phyloP scores from a whole-genome alignment of 257 asterid species.

The Petunia axillaris region DNA sequence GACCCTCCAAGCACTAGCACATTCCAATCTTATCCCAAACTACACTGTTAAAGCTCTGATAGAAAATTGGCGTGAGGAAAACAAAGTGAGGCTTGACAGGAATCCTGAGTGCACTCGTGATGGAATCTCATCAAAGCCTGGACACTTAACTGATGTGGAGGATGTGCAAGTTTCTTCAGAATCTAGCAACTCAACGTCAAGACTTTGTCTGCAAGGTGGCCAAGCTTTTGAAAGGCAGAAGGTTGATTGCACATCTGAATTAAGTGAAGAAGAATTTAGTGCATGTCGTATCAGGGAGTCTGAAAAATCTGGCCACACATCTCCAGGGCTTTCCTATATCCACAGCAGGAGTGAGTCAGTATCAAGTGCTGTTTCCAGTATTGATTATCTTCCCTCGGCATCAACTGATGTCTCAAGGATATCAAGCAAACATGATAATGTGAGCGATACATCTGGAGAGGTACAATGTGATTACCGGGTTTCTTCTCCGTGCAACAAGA shows the following conservation, averaged over 20 bases:
- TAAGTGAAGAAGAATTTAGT: conserved; percentile 40
- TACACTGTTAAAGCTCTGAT: conserved; percentile 78
- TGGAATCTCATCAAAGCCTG: conserved; percentile 31
- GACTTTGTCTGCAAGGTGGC: conserved; percentile 40
- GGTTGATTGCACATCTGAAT: conserved; percentile 31
- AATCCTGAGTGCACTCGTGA: conserved; percentile 31
- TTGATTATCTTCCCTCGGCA: conserved; percentile 56
- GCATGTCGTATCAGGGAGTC: conserved; percentile 37
- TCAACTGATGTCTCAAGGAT: conserved; percentile 57
- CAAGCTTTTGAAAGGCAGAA: conserved; percentile 37
- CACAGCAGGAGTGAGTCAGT: conserved; percentile 94
- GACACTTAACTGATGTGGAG: conserved; percentile 30
- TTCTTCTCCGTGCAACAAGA: conserved; percentile 30
- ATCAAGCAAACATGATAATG: conserved; percentile 47
- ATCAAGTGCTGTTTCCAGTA: conserved; percentile 85
- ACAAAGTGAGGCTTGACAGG: conserved; percentile 44
- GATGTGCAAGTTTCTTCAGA: conserved; percentile 36
- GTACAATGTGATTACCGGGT: conserved; percentile 40
- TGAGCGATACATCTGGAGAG: conserved; percentile 47
- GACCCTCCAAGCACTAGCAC: conserved; percentile 60
- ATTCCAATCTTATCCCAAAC: conserved; percentile 69
- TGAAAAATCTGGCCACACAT: conserved; percentile 55
- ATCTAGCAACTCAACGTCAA: conserved; percentile 39
- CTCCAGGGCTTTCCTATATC: conserved; percentile 74
- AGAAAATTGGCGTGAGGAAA: conserved; percentile 69